These are phyloP conservation scores for Rubus parviflorus DNA, from an alignment of 306 rosid species.

Conservation along the genomic window DNA sequence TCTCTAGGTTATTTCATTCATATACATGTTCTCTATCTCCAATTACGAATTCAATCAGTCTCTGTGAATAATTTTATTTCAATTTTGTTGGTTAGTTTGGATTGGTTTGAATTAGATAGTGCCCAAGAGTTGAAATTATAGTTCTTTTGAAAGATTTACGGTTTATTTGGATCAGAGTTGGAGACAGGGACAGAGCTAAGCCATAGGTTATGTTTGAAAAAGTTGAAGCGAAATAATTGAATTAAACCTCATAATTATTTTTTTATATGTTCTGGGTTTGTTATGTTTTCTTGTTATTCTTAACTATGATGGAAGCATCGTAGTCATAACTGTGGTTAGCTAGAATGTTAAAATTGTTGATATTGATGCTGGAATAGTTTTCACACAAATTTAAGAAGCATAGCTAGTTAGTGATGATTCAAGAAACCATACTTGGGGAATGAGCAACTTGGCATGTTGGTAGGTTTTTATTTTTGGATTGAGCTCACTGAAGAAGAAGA, in stretches of 20 bases:
- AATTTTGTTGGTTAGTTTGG: not conserved
- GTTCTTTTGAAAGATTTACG: not conserved
- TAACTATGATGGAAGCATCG: not conserved
- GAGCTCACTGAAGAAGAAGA: not conserved
- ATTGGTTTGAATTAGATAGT: not conserved
- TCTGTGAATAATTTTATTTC: not conserved
- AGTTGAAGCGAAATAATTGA: not conserved
- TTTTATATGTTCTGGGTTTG: conserved; percentile 7
- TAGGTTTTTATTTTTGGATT: not conserved
- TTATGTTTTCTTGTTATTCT: not conserved
- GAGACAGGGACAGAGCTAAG: not conserved
- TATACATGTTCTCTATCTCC: not conserved
- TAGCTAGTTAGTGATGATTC: not conserved
- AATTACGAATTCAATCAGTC: not conserved
- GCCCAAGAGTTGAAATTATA: not conserved
- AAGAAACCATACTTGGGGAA: not conserved
- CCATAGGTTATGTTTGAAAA: not conserved
- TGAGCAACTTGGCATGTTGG: not conserved
- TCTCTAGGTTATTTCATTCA: conserved; percentile 13
- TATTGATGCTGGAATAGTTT: not conserved
- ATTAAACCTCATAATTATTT: not conserved
- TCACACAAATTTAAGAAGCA: not conserved
- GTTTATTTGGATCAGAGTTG: not conserved
- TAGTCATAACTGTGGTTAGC: not conserved
- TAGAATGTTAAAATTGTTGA: not conserved